Evolutionary conservation across 2,329 filamentous ascomycete genomes (phyloP).

Genomic region (Ascochyta pisi): DNA sequence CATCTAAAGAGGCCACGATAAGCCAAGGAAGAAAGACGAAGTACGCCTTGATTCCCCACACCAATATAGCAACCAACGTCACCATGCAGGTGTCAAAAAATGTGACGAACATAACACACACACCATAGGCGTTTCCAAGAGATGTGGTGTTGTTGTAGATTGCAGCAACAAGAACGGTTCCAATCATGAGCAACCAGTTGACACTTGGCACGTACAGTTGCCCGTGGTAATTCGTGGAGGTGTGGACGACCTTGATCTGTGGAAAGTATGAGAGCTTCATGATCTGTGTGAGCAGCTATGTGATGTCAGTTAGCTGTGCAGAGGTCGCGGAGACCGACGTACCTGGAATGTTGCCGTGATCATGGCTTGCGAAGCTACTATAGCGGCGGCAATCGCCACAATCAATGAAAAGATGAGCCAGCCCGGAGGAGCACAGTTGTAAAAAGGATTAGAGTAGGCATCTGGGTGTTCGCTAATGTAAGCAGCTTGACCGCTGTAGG

Average conservation of each 20-base stretch:
- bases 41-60: conserved; percentile 70
- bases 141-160: conserved; percentile 71
- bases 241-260: conserved; percentile 76
- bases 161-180: conserved; percentile 75
- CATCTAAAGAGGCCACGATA: conserved; percentile 70
- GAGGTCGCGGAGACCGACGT: conserved; percentile 8
- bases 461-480: conserved; percentile 68
- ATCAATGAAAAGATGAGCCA: conserved; percentile 73
- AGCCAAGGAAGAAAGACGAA: conserved; percentile 69
- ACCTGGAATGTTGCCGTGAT: conserved; percentile 77
- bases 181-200: conserved; percentile 80
- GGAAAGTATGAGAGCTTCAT: conserved; percentile 79
- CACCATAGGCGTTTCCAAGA: conserved; percentile 77
- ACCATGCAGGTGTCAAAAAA: conserved; percentile 81
- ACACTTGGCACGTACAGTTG: conserved; percentile 78
- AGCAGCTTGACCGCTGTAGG: conserved; percentile 77
- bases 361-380: conserved; percentile 80
- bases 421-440: conserved; percentile 71
- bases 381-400: conserved; percentile 71
- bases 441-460: conserved; percentile 76
- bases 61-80: conserved; percentile 72
- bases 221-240: conserved; percentile 72
- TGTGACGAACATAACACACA: conserved; percentile 81
- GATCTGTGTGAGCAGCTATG: conserved; percentile 67
- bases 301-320: conserved; percentile 28